Evolutionary conservation across 1,284 basidiomycete species (phyloP), one percentile per base, ranked within the genome.

Genomic region (Leccinum subrobustum): DNA sequence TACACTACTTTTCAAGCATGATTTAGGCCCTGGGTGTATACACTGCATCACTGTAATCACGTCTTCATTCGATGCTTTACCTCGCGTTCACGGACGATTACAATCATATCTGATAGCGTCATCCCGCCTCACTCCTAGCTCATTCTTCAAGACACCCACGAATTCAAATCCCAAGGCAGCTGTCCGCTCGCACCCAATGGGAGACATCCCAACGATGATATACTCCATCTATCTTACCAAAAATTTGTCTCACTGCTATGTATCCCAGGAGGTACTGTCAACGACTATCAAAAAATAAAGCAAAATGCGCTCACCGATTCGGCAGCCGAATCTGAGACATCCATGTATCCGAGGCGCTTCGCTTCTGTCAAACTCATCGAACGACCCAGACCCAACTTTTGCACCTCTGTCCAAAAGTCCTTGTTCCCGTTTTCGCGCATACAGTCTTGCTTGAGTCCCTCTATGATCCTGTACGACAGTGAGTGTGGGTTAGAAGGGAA

Each of bases 281-380:
- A 16, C 2, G 8, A 25, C 25, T 3, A 27, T 48, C 4, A n/a
- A 29, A 27, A 37, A 35, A 33, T n/a, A 1, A 9, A 52, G 31
- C 52, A 33, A 12, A 11, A 14, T 27, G 14, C 3, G 67, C 75
- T 63, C 59, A 87, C 85, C 73, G 77, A 69, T 51, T 75, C 73
- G 27, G 82, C 82, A 54, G 76, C 72, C 25, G 73, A 69, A 54
- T 88, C 87, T 3, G 82, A 78, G 9, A 89, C 69, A 6, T 73
- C 70, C 3, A 87, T 77, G 3, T 82, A 86, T 23, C 86, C 86
- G 47, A 81, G 68, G 59, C 79, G 75, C 55, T 76, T 75, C 3
- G 88, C 89, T 70, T 92, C 90, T 2, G 76, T 91, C 54, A 89
- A 73, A 68, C 87, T 83, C 54, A 91, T 73, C 11, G 68, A 66